Evolutionary conservation across 73 alveolate species (phyloP), one percentile per base, ranked within the genome.

Genomic region (Breviolum minutum): DNA sequence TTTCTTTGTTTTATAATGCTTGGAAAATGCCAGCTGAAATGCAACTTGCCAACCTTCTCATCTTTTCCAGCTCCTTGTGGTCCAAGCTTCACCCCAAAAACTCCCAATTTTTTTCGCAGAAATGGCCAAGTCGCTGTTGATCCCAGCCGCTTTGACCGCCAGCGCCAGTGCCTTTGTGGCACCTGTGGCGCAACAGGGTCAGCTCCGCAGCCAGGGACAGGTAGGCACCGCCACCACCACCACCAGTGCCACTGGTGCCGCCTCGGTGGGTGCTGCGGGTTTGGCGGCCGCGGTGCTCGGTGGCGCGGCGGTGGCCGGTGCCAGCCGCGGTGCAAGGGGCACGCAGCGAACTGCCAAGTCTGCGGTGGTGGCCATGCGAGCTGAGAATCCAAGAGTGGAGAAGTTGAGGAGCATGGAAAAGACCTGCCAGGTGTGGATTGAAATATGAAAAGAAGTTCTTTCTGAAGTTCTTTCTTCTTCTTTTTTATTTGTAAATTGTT

Each of bases 301-400:
- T 22, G 29, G 63, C 76, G 96, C 64, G 26, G 96, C 87, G 26
- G 96, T 54, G 96, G 96, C 76, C 40, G 95, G 71, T 27, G 87
- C 88, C 29, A 62, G 63, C 27, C 30, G 82, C 95, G 82, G 48
- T 63, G 87, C 77, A 27, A 73, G 76, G 62, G 1, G 88, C 88
- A 87, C 73, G 24, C 24, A 29, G 76, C 4, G 9, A 30, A 19
- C 71, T 4, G 48, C 74, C 71, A 83, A 61, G 48, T 62, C 63
- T 13, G 29, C 63, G 24, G 54, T n/a, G 76, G 99, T 94, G 93
- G 99, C 99, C 71, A 63, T 94, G 99, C 93, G 99, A 5, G 99
- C 93, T 17, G 99, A 80, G 85, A 94, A 94, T 71, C 99, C 99
- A 13, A 74, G 99, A 61, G 99, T 82, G 92, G 99, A 94, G 74